These are phyloP conservation scores for Desmodesmus armatus DNA, from an alignment of 139 green algal genomes.

Conservation along the genomic window DNA sequence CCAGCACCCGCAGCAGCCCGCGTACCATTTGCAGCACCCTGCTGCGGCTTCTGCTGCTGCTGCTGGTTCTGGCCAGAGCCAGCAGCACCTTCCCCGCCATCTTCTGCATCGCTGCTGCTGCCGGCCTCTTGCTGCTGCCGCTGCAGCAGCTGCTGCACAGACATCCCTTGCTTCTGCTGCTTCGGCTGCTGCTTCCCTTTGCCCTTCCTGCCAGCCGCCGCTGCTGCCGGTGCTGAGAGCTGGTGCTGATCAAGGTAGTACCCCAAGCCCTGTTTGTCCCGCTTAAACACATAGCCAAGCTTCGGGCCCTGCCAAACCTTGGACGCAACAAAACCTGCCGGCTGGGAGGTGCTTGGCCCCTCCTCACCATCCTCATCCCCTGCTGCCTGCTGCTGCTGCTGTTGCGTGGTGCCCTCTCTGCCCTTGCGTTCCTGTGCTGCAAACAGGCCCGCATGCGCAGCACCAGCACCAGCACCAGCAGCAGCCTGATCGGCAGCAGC, in stretches of 20 bases:
- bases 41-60: slow-evolving; percentile 9
- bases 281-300: slow-evolving; percentile 72
- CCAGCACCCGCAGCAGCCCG: not conserved
- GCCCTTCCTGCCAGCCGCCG: slow-evolving; percentile 13
- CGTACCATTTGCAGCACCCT: too few relatives aligned
- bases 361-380: not conserved
- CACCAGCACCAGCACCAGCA: slow-evolving; percentile 5
- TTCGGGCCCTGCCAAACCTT: slow-evolving; percentile 64
- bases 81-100: slow-evolving; percentile 12
- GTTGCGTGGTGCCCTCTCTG: not conserved
- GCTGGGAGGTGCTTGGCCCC: slow-evolving; percentile 7
- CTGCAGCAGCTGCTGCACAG: slow-evolving; percentile 4
- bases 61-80: not conserved
- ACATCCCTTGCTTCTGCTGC: slow-evolving; percentile 26
- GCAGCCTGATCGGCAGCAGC: not conserved
- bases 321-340: slow-evolving; percentile 13
- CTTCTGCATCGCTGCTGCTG: slow-evolving; percentile 12
- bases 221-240: too few relatives aligned
- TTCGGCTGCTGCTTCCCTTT: not conserved
- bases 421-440: not conserved
- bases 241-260: slow-evolving; percentile 74
- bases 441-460: slow-evolving; percentile 32
- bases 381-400: slow-evolving; percentile 34
- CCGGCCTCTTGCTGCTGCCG: slow-evolving; percentile 2
- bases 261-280: slow-evolving; percentile 69